phyloP scores from a whole-genome alignment of 2,329 filamentous ascomycete species.

The Daldinia sp. region DNA sequence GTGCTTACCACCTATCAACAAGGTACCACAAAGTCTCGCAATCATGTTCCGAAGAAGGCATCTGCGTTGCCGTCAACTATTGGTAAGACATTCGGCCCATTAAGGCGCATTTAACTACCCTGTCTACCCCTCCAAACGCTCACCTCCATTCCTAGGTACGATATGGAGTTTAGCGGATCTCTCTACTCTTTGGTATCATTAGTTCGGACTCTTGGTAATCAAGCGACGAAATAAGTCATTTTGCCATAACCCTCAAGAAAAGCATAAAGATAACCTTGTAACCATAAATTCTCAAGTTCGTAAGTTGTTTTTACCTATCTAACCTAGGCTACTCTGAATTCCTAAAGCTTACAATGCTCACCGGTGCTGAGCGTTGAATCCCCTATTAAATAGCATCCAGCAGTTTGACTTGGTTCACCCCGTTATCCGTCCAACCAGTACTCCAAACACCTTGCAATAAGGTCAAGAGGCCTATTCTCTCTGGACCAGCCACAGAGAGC shows the following conservation, averaged over 20 bases:
- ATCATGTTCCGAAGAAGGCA: slow-evolving; percentile 70
- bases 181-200: slow-evolving; percentile 71
- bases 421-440: slow-evolving; percentile 4
- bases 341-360: slow-evolving; percentile 2
- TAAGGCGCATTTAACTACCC: neutral
- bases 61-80: slow-evolving; percentile 83
- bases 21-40: slow-evolving; percentile 84
- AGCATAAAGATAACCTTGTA: neutral
- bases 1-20: neutral
- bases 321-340: slow-evolving; percentile 6
- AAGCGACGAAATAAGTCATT: slow-evolving; percentile 6
- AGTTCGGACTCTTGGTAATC: slow-evolving; percentile 51
- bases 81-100: slow-evolving; percentile 61
- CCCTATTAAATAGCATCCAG: slow-evolving; percentile 11
- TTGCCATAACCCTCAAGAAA: neutral
- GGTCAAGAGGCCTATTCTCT: neutral
- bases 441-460: slow-evolving; percentile 33
- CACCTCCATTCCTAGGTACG: slow-evolving; percentile 65
- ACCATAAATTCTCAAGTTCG: neutral
- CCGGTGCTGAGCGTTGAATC: neutral
- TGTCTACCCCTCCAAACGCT: neutral
- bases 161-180: slow-evolving; percentile 77
- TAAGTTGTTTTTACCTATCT: slow-evolving; percentile 3
- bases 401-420: neutral
- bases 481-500: neutral